Percentiles rank a stretch among this genome's conserved stretches.
Evolutionary conservation across 2,329 filamentous ascomycete genomes (phyloP).

Genomic region (Microdochium trichocladiopsis): DNA sequence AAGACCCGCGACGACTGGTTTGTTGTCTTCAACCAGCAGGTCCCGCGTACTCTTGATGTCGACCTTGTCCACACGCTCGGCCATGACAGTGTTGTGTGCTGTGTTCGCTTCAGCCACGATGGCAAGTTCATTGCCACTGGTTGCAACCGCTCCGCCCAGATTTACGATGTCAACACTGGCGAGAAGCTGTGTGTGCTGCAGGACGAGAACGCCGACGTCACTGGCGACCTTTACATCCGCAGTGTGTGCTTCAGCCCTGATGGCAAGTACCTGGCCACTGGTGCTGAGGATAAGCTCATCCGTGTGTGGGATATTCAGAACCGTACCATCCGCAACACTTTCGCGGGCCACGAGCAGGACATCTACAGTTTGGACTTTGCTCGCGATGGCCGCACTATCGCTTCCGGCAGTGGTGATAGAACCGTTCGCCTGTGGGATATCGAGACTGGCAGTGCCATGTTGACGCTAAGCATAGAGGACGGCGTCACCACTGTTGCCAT

Average conservation of each 20-base stretch:
- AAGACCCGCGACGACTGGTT: constrained; percentile 91
- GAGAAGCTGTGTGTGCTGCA: constrained; percentile 85
- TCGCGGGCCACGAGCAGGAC: constrained; percentile 96
- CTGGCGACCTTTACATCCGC: constrained; percentile 91
- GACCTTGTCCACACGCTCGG: constrained; percentile 87
- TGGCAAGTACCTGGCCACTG: constrained; percentile 87
- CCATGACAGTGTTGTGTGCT: constrained; percentile 97
- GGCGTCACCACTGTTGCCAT: constrained; percentile 97
- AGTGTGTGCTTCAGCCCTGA: constrained; percentile 99
- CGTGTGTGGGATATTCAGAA: constrained; percentile 90
- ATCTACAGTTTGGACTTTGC: constrained; percentile 97
- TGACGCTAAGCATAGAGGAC: constrained; percentile 89
- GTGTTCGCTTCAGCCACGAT: constrained; percentile 92
- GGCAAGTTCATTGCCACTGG: constrained; percentile 95
- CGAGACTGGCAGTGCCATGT: constrained; percentile 70
- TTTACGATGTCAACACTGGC: constrained; percentile 86
- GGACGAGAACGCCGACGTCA: constrained; percentile 79
- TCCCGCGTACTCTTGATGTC: constrained; percentile 85
- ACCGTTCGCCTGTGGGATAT: constrained; percentile 97
- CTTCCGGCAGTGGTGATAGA: constrained; percentile 88
- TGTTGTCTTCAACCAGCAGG: constrained; percentile 89
- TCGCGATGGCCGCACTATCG: constrained; percentile 86
- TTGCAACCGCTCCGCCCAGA: constrained; percentile 98
- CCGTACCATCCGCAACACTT: constrained; percentile 82
- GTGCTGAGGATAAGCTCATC: constrained; percentile 96